These are phyloP conservation scores for Trypanosoma grayi DNA, from an alignment of 208 protist species.

Conservation along the genomic window DNA sequence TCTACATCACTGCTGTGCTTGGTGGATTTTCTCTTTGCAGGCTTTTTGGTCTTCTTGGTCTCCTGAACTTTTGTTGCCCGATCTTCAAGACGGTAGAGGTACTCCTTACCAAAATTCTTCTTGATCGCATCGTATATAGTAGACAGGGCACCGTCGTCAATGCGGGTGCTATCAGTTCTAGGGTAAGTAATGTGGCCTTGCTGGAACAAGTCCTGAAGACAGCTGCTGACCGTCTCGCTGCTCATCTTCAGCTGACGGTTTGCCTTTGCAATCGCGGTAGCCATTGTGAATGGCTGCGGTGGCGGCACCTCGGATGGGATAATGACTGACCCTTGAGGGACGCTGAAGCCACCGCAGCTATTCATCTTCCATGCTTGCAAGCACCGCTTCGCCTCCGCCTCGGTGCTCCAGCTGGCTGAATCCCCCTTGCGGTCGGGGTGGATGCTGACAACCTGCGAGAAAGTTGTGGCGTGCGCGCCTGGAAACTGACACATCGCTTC, in stretches of 20 bases:
- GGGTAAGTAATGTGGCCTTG: conserved; percentile 91
- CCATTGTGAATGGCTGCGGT: conserved; percentile 88
- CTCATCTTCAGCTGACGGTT: conserved; percentile 83
- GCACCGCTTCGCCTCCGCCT: conserved; percentile 18
- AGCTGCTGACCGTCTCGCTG: conserved; percentile 72
- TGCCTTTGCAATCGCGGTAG: conserved; percentile 79
- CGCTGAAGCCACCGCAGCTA: conserved; percentile 14
- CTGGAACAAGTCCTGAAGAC: conserved; percentile 88
- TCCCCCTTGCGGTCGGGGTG: conserved; percentile 12
- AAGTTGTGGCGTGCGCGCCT: conserved; percentile 27
- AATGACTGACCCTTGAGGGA: conserved; percentile 27
- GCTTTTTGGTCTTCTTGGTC: conserved; percentile 93
- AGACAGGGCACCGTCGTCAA: conserved; percentile 93
- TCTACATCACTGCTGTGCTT: conserved; percentile 7
- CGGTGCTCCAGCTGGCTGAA: conserved; percentile 10
- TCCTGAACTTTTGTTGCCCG: conserved; percentile 49
- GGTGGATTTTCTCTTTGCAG: conserved; percentile 71
- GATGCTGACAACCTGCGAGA: conserved; percentile 61
- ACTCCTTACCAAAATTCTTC: conserved; percentile 96
- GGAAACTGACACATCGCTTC: conserved; percentile 63
- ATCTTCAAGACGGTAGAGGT: conserved; percentile 78
- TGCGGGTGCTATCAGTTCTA: conserved; percentile 85
- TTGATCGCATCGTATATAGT: conserved; percentile 98
- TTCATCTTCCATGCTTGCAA: conserved; percentile 25
- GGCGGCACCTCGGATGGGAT: conserved; percentile 38